These are phyloP conservation scores for Melanogaster broomeanus DNA, from an alignment of 768 basidiomycete genomes.

Conservation along the genomic window DNA sequence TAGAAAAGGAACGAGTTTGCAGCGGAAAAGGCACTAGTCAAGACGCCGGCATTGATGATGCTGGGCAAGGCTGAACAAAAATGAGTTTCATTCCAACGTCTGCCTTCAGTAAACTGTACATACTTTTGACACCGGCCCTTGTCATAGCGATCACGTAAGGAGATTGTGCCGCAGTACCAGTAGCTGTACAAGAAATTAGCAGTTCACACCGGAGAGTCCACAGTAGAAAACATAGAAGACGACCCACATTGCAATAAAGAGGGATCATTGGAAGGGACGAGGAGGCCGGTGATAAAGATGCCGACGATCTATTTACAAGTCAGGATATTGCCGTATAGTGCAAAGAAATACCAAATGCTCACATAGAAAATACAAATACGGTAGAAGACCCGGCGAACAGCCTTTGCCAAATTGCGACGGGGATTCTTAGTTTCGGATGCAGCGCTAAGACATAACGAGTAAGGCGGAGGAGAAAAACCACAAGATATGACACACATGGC, in stretches of 20 bases:
- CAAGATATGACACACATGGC: conserved; percentile 25
- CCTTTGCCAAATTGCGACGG: conserved; percentile 74
- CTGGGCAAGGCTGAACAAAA: conserved; percentile 43
- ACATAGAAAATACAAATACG: conserved; percentile 81
- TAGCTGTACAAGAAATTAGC: background rate
- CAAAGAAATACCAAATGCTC: conserved; percentile 13
- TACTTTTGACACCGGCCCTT: conserved; percentile 64
- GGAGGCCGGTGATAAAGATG: conserved; percentile 69
- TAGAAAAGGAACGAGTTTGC: conserved; percentile 66
- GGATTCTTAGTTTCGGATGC: conserved; percentile 80
- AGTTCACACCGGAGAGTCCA: background rate
- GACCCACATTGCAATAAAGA: conserved; percentile 44
- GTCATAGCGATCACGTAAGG: conserved; percentile 84
- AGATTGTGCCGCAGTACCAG: conserved; percentile 67
- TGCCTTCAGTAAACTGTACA: background rate
- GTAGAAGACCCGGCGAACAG: conserved; percentile 74
- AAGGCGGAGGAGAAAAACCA: background rate
- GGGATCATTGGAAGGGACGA: conserved; percentile 66
- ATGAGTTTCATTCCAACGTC: background rate
- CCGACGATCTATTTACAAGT: conserved; percentile 53
- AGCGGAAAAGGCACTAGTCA: conserved; percentile 74
- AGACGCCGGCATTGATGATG: conserved; percentile 71
- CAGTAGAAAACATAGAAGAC: background rate
- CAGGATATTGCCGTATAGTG: background rate
- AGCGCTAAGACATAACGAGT: conserved; percentile 41